phyloP scores from a whole-genome alignment of 805 yeast genomes.

The Starmera amethionina region DNA sequence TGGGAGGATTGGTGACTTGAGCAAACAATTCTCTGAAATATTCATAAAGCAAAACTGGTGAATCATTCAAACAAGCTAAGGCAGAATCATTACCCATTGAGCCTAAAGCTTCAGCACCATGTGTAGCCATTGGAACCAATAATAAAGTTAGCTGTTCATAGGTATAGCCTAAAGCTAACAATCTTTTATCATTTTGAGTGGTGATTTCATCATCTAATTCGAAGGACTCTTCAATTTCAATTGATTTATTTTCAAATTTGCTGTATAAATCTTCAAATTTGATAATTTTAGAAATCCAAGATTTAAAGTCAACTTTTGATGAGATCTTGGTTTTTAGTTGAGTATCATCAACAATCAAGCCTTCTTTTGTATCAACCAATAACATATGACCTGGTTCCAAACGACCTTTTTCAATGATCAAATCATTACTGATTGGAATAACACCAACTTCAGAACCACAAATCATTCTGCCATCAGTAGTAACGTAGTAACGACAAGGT shows the following conservation, averaged over 20 bases:
- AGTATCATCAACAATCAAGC: constrained; percentile 87
- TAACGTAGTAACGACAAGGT: constrained; percentile 95
- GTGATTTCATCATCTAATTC: constrained; percentile 20
- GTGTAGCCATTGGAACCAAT: constrained; percentile 87
- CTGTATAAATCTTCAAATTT: constrained; percentile 65
- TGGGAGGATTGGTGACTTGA: constrained; percentile 97
- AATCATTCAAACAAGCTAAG: constrained; percentile 87
- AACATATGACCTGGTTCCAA: constrained; percentile 95
- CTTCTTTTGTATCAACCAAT: constrained; percentile 87
- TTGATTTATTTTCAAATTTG: constrained; percentile 32
- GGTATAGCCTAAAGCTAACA: constrained; percentile 87
- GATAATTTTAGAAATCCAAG: constrained; percentile 86
- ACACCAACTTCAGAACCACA: constrained; percentile 99
- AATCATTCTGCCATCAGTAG: constrained; percentile 89
- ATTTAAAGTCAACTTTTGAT: constrained; percentile 78
- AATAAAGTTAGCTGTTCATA: constrained; percentile 80
- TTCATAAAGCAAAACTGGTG: constrained; percentile 84
- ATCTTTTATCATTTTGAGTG: constrained; percentile 71
- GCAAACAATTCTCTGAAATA: constrained; percentile 95
- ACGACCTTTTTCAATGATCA: constrained; percentile 83
- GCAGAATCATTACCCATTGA: constrained; percentile 99
- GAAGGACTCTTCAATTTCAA: constrained; percentile 9
- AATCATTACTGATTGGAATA: constrained; percentile 75
- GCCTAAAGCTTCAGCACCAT: constrained; percentile 91
- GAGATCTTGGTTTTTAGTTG: constrained; percentile 78